phyloP scores from a whole-genome alignment of 768 basidiomycete genomes.

The Boletus eberwhitei region DNA sequence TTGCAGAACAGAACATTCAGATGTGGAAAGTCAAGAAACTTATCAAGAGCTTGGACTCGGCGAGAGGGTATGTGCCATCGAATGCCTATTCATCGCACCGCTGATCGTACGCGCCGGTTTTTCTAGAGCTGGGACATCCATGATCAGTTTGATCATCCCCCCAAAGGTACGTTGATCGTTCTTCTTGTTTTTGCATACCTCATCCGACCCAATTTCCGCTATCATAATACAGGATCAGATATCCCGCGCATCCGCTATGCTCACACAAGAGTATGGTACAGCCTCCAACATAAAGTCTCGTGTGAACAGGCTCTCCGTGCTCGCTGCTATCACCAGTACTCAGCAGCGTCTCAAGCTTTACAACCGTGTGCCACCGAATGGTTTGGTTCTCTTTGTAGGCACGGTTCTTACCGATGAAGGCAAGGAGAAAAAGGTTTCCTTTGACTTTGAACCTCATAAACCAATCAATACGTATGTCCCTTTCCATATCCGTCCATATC shows the following conservation, averaged over 20 bases:
- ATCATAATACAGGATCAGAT: constrained; percentile 73
- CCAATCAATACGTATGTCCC: constrained; percentile 91
- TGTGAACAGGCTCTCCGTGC: constrained; percentile 94
- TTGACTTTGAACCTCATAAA: constrained; percentile 98
- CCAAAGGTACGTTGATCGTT: constrained; percentile 62
- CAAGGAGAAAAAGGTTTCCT: constrained; percentile 98
- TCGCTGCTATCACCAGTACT: constrained; percentile 97
- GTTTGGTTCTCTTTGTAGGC: constrained; percentile 95
- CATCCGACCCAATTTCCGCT: not conserved
- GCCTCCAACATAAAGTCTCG: constrained; percentile 99
- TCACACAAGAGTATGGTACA: constrained; percentile 97
- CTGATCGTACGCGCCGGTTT: constrained; percentile 23
- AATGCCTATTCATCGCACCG: not conserved
- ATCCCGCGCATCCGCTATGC: constrained; percentile 89
- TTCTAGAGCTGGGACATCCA: constrained; percentile 87
- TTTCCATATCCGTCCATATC: not conserved
- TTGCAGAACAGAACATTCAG: constrained; percentile 93
- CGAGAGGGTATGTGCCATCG: constrained; percentile 40
- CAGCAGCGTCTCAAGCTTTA: constrained; percentile 97
- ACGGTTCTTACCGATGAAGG: constrained; percentile 98
- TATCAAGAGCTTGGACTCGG: constrained; percentile 94
- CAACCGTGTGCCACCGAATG: constrained; percentile 94
- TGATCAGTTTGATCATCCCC: constrained; percentile 97
- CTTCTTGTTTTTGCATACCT: constrained; percentile 3
- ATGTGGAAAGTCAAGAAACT: constrained; percentile 99